Base-by-base conservation (phyloP, 106 monocot genomes). In the Acorus calamus region DNA sequence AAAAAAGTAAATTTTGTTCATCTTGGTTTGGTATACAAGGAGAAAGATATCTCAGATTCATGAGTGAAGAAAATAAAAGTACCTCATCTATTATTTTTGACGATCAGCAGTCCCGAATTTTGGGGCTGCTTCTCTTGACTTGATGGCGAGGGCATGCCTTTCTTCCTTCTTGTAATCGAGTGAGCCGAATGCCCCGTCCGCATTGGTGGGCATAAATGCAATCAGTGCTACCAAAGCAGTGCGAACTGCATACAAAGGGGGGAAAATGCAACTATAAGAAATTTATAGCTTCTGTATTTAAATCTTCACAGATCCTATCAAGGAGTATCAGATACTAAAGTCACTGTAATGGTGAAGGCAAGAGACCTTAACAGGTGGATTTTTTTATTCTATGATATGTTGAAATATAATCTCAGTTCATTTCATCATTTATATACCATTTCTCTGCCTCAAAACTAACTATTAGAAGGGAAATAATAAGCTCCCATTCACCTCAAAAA, bases 131-230 rank as follows among this genome's bases (percentile, higher is more conserved):
- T 81, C 85, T 14, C 91, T 84, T 13, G 96, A 98, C 69, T 88
- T 98, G 65, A 91, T 85, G 62, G 96, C 91, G 60, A 98, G 88
- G 41, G 64, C 61, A 7, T 59, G 81, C 70, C 91, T 74, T 57
- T 88, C 96, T 66, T 88, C 88, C 68, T 98, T 98, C 46, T 75
- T 83, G 77, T 82, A 98, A 64, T 98, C 96, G 2, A 98, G 78
- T n/a, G 96, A 98, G 46, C 96, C 96, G 10, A 98, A 48, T 44
- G 96, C 96, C 4, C 96, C 96, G 46, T 85, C 85, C n/a, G 91
- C 85, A 66, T 76, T 85, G n/a, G 96, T 91, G 52, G 91, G 91
- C 87, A 96, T 91, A 56, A 98, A 98, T 52, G 96, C 91, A 70
- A 98, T 85, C 70, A 98, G 60, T 12, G 96, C 96, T 5, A 98